These are phyloP conservation scores for Fusarium sterilihyphosum DNA, from an alignment of 2,329 filamentous ascomycete species.

Conservation along the genomic window DNA sequence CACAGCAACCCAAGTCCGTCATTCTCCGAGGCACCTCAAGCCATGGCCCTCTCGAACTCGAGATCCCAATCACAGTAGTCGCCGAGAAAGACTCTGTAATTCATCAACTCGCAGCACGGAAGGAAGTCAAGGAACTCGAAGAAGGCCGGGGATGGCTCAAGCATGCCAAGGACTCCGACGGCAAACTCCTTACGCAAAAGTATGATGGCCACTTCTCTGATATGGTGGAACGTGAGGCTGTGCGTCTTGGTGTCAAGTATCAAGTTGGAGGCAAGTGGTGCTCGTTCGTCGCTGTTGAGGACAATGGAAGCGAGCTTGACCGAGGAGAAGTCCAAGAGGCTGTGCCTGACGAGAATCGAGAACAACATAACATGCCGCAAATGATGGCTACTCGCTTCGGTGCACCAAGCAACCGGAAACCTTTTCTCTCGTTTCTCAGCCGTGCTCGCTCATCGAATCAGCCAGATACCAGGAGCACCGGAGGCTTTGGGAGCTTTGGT, in stretches of 20 bases:
- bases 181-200: slow-evolving; percentile 57
- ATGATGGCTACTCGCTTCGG: not conserved
- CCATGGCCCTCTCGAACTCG: slow-evolving; percentile 69
- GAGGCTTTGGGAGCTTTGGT: not conserved
- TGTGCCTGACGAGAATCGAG: not conserved
- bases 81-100: slow-evolving; percentile 62
- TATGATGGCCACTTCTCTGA: slow-evolving; percentile 63
- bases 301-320: slow-evolving; percentile 39
- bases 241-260: slow-evolving; percentile 71
- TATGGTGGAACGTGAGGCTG: slow-evolving; percentile 72
- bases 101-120: slow-evolving; percentile 76
- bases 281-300: slow-evolving; percentile 75
- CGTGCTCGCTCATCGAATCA: too few species aligned
- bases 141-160: slow-evolving; percentile 74
- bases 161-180: slow-evolving; percentile 58
- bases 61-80: slow-evolving; percentile 68
- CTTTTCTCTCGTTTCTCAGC: too few species aligned
- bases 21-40: slow-evolving; percentile 65
- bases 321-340: not conserved
- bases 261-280: slow-evolving; percentile 77
- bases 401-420: not conserved
- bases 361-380: too few species aligned
- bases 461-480: not conserved
- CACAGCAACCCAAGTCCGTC: slow-evolving; percentile 60
- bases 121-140: slow-evolving; percentile 75